Percentiles rank a stretch among this genome's conserved stretches.
Evolutionary conservation across 257 asterid species (phyloP).

Genomic region (Jacaranda mimosifolia): DNA sequence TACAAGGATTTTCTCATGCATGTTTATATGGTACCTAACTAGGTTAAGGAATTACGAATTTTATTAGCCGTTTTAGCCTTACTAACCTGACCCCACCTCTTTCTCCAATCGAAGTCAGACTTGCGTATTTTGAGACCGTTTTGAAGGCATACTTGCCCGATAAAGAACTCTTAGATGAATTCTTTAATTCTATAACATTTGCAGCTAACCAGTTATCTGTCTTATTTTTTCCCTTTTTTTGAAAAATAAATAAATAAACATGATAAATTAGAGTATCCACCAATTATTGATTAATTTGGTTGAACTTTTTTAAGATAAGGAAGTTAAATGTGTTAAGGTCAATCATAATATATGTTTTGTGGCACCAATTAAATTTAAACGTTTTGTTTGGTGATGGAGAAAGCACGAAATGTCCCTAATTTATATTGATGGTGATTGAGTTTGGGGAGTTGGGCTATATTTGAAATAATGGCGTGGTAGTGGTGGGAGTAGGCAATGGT

Average conservation of each 20-base stretch:
- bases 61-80: no score
- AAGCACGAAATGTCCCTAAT: slow-evolving; percentile 31
- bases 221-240: not conserved
- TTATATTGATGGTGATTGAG: not conserved
- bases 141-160: no score
- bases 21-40: no score
- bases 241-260: not conserved
- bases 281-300: slow-evolving; percentile 32
- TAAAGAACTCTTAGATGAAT: no score
- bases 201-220: not conserved
- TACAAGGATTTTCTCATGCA: no score
- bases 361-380: slow-evolving; percentile 19
- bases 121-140: no score
- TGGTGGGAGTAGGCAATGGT: not conserved
- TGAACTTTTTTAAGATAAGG: slow-evolving; percentile 16
- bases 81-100: no score
- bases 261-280: slow-evolving; percentile 26
- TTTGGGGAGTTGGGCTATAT: not conserved
- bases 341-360: slow-evolving; percentile 17
- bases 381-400: slow-evolving; percentile 31
- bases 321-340: slow-evolving; percentile 17
- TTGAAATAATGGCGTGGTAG: not conserved
- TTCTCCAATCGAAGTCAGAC: no score
- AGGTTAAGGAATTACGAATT: no score
- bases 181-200: no score